phyloP scores from a whole-genome alignment of 139 green algal species.

The Tetraselmis striata region DNA sequence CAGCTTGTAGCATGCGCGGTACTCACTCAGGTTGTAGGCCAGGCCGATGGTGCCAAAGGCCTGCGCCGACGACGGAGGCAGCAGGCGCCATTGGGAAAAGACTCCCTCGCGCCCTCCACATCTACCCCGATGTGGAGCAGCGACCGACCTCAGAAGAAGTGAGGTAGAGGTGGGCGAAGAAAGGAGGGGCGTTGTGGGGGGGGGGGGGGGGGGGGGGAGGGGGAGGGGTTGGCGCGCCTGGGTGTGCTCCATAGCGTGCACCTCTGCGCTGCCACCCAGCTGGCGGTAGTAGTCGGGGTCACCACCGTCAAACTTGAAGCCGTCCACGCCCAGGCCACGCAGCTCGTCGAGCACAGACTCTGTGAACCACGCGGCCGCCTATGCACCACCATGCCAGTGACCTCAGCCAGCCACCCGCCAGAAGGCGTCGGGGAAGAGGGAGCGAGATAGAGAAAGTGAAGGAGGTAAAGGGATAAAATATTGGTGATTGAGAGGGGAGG shows the following conservation, averaged over 20 bases:
- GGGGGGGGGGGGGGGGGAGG: background rate
- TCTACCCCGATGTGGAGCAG: too few species aligned
- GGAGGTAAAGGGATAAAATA: too few species aligned
- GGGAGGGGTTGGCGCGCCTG: background rate
- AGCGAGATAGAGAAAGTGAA: too few species aligned
- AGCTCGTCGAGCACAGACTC: background rate
- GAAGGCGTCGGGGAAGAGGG: too few species aligned
- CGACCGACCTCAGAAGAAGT: too few species aligned
- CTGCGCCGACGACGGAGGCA: too few species aligned
- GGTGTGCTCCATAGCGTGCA: background rate
- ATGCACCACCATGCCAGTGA: background rate
- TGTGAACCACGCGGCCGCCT: background rate
- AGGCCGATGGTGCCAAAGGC: background rate
- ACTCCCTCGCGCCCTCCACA: too few species aligned
- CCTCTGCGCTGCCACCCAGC: background rate
- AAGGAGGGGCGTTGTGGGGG: too few species aligned
- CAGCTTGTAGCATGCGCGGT: constrained; percentile 1
- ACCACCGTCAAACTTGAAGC: constrained; percentile 5
- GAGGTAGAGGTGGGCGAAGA: too few species aligned
- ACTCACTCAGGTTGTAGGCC: background rate
- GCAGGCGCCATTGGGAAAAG: too few species aligned
- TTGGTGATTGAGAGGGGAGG: too few species aligned
- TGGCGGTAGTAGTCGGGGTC: constrained; percentile 4
- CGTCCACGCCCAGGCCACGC: background rate
- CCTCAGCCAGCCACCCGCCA: background rate